Percentiles rank a stretch among this genome's conserved stretches.
Conservation (phyloP, 768 basidiomycete genomes). For the Terana coerulea region DNA sequence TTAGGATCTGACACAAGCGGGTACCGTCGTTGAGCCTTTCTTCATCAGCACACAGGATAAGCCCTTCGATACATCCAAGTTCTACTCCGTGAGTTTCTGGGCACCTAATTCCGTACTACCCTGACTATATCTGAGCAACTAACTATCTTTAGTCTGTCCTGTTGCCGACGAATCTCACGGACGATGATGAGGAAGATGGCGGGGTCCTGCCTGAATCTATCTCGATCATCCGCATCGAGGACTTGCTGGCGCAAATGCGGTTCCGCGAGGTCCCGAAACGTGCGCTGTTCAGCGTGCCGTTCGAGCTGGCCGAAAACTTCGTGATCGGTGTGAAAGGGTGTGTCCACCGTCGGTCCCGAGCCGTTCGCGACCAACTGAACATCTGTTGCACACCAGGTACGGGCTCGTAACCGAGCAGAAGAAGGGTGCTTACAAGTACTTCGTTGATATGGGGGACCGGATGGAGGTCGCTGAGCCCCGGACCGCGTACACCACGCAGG, state of each 20-base stretch:
- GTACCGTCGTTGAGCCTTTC: slow-evolving; percentile 81
- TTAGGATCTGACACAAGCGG: slow-evolving; percentile 79
- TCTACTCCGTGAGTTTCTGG: slow-evolving; percentile 63
- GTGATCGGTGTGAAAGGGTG: slow-evolving; percentile 82
- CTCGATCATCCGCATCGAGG: slow-evolving; percentile 74
- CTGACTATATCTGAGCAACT: too few relatives aligned
- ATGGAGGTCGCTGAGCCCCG: slow-evolving; percentile 73
- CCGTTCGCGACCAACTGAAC: not conserved
- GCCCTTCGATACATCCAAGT: slow-evolving; percentile 68
- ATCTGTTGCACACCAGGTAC: slow-evolving; percentile 50
- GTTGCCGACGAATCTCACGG: slow-evolving; percentile 44
- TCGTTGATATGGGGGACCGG: slow-evolving; percentile 70
- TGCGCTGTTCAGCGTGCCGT: slow-evolving; percentile 75
- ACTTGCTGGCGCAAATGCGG: slow-evolving; percentile 75
- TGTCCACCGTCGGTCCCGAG: slow-evolving; percentile 19
- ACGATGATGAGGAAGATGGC: slow-evolving; percentile 48
- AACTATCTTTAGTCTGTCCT: slow-evolving; percentile 51
- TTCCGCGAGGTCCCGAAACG: slow-evolving; percentile 83
- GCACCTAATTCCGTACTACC: not conserved
- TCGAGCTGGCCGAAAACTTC: slow-evolving; percentile 72
- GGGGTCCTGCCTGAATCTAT: slow-evolving; percentile 59
- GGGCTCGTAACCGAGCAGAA: slow-evolving; percentile 85
- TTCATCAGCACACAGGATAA: slow-evolving; percentile 73
- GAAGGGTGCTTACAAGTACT: slow-evolving; percentile 79
- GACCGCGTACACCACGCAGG: slow-evolving; percentile 35